These are phyloP conservation scores for Malassezia sp. DNA, from an alignment of 1,284 basidiomycete species.

Conservation along the genomic window DNA sequence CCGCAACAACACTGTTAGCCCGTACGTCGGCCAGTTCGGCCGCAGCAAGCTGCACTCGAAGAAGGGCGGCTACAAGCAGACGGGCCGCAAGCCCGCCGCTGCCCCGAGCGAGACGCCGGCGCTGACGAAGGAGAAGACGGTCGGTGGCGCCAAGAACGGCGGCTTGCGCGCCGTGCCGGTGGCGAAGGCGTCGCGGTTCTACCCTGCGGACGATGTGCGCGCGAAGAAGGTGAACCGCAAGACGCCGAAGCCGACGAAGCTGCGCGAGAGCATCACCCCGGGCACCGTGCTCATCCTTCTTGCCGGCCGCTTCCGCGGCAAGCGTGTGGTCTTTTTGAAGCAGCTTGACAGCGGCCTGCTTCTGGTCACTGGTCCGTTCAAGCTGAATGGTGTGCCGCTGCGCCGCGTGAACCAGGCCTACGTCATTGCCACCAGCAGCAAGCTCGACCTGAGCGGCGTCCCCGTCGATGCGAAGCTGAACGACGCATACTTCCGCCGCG, in stretches of 20 bases:
- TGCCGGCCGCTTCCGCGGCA: conserved; percentile 94
- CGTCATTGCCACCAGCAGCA: conserved; percentile 95
- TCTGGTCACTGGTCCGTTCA: conserved; percentile 94
- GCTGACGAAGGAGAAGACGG: conserved; percentile 62
- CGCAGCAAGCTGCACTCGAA: conserved; percentile 57
- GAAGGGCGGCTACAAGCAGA: conserved; percentile 67
- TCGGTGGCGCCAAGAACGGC: conserved; percentile 86
- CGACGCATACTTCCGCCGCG: conserved; percentile 71
- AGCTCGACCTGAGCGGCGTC: conserved; percentile 69
- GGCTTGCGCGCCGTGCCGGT: conserved; percentile 73
- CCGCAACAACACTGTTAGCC: conserved; percentile 74
- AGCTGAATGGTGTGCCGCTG: conserved; percentile 96
- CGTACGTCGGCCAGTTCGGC: conserved; percentile 65
- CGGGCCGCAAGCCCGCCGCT: conserved; percentile 56
- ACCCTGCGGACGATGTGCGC: conserved; percentile 88
- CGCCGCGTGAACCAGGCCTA: conserved; percentile 98
- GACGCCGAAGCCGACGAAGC: conserved; percentile 56
- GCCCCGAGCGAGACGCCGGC: conserved; percentile 53
- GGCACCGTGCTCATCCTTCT: conserved; percentile 93
- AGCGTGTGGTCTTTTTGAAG: conserved; percentile 97
- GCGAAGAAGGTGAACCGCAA: conserved; percentile 84
- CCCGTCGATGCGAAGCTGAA: conserved; percentile 66
- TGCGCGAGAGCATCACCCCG: conserved; percentile 80
- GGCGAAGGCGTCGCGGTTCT: conserved; percentile 80
- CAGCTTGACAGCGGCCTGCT: conserved; percentile 85